Evolutionary conservation across 495 filamentous ascomycete genomes (phyloP).

Genomic region (Penicillium desertorum): DNA sequence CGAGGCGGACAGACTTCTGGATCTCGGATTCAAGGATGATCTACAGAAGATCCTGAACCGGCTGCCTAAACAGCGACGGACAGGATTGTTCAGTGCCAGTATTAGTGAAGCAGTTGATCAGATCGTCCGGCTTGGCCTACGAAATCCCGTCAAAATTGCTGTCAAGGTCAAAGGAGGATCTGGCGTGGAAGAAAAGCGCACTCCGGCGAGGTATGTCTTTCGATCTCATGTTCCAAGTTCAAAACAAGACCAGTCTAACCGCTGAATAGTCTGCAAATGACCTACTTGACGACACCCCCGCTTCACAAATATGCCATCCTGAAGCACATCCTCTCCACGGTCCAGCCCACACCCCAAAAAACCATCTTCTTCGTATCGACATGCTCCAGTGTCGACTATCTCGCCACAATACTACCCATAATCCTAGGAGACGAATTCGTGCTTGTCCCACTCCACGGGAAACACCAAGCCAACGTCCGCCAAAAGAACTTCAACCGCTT

Average conservation of each 20-base stretch:
- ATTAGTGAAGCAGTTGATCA: slow-evolving; percentile 89
- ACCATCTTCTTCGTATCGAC: slow-evolving; percentile 94
- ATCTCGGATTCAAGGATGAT: slow-evolving; percentile 93
- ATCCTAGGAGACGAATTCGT: slow-evolving; percentile 56
- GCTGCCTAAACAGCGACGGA: slow-evolving; percentile 89
- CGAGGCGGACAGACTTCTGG: slow-evolving; percentile 88
- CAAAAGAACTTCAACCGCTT: slow-evolving; percentile 81
- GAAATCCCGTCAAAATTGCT: slow-evolving; percentile 90
- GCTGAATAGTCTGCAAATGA: slow-evolving; percentile 71
- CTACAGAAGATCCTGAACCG: slow-evolving; percentile 79
- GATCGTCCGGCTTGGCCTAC: slow-evolving; percentile 85
- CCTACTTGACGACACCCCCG: slow-evolving; percentile 72
- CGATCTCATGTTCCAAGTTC: background rate
- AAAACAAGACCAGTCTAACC: slow-evolving; percentile 13
- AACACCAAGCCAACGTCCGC: slow-evolving; percentile 75
- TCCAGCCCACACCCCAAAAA: slow-evolving; percentile 71
- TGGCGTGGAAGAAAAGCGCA: slow-evolving; percentile 79
- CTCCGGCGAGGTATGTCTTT: slow-evolving; percentile 63
- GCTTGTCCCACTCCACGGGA: slow-evolving; percentile 83
- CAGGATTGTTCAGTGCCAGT: slow-evolving; percentile 90
- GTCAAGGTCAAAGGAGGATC: slow-evolving; percentile 82
- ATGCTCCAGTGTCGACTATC: slow-evolving; percentile 94
- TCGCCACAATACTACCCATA: slow-evolving; percentile 72
- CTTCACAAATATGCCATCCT: slow-evolving; percentile 75
- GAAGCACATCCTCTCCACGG: slow-evolving; percentile 62